phyloP scores from a whole-genome alignment of 1,139 yeast species.

The Meyerozyma elateridarum region DNA sequence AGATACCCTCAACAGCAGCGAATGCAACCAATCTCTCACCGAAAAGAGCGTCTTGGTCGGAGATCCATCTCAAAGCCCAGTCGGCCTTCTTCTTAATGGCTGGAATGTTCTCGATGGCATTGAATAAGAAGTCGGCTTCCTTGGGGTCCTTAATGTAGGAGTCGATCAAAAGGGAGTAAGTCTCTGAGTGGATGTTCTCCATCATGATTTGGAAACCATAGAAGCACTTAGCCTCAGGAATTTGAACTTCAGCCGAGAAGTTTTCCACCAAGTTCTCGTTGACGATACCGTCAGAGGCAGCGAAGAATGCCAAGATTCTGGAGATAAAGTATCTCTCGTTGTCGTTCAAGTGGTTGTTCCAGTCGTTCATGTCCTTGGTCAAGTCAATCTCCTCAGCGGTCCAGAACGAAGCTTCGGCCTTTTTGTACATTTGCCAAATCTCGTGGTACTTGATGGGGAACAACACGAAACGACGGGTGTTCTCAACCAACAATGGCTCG shows the following conservation, averaged over 20 bases:
- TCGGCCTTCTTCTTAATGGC: slow-evolving; percentile 95
- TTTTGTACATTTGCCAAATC: slow-evolving; percentile 98
- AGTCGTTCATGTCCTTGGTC: slow-evolving; percentile 84
- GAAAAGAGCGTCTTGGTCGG: slow-evolving; percentile 78
- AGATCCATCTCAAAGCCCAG: slow-evolving; percentile 97
- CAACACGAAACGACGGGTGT: slow-evolving; percentile 84
- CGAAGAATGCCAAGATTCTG: slow-evolving; percentile 94
- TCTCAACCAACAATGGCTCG: slow-evolving; percentile 85
- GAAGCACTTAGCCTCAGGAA: slow-evolving; percentile 97
- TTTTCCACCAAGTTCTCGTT: slow-evolving; percentile 96
- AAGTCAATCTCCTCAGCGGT: slow-evolving; percentile 98
- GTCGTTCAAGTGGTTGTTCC: slow-evolving; percentile 80
- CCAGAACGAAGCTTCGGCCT: slow-evolving; percentile 99
- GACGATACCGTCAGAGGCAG: slow-evolving; percentile 97
- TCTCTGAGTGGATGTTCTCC: slow-evolving; percentile 98
- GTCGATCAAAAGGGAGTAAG: slow-evolving; percentile 90
- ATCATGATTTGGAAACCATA: slow-evolving; percentile 99
- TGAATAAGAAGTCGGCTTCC: slow-evolving; percentile 83
- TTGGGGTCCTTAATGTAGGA: slow-evolving; percentile 93
- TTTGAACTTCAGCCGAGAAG: slow-evolving; percentile 94
- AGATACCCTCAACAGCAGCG: slow-evolving; percentile 98
- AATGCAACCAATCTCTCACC: slow-evolving; percentile 96
- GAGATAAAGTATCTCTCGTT: slow-evolving; percentile 90
- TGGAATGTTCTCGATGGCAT: slow-evolving; percentile 92
- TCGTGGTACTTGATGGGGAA: slow-evolving; percentile 98